Evolutionary conservation across 108 stramenopile genomes (phyloP), one percentile per base, ranked within the genome.

Genomic region (Cylindrotheca fusiformis): DNA sequence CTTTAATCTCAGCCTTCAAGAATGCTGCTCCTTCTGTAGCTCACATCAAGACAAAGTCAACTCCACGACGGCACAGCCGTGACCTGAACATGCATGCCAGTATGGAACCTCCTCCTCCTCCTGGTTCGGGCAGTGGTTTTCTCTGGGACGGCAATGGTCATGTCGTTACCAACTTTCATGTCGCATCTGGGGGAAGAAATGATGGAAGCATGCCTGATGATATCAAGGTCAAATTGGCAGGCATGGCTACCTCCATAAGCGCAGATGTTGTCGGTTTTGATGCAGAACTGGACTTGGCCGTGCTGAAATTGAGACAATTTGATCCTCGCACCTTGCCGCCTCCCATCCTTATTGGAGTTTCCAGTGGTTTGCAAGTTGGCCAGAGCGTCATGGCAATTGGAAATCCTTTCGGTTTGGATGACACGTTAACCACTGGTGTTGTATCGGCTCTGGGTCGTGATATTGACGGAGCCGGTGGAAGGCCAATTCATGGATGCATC

Each of bases 81-180:
- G 60, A 44, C 19, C 28, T 60, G 60, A 84, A 87, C 57, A 69
- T 87, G 3, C n/a, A n/a, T n/a, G n/a, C n/a, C n/a, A n/a, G n/a
- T n/a, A n/a, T n/a, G n/a, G n/a, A n/a, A n/a, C n/a, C n/a, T n/a
- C n/a, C n/a, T n/a, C n/a, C n/a, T n/a, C 83, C 88, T 19, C 45
- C 53, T 0, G 89, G 89, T 21, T 73, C 82, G 1, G 89, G 89
- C 1, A 67, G 72, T 26, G 89, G 86, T 1, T 83, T 90, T 55
- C 64, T 88, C 1, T 88, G 87, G 87, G 83, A 86, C 63, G 51
- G 72, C 10, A 27, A 78, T 21, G 94, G 91, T 21, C 78, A 93
- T 74, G 68, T 95, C 30, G 82, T 95, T 26, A 93, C 94, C 31
- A 95, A 95, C 71, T 87, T 77, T 62, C 79, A 88, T 55, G 51